These are phyloP conservation scores for Hypoxylon rickii DNA, from an alignment of 495 filamentous ascomycete genomes.

Conservation along the genomic window DNA sequence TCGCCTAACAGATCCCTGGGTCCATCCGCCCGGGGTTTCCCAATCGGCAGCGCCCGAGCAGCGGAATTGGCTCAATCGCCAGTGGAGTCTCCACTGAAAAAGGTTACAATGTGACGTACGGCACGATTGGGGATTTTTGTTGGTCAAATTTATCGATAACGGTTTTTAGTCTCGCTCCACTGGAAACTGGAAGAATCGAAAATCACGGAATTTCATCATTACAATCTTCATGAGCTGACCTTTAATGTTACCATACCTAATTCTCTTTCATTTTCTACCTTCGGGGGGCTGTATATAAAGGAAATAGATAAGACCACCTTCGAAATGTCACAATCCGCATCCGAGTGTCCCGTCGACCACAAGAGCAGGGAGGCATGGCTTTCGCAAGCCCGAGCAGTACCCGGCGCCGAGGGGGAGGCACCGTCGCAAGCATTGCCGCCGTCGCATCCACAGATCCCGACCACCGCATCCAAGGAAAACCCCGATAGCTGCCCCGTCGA, in stretches of 20 bases:
- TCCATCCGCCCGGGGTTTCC: constrained; percentile 1
- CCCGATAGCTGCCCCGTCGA: constrained; percentile 78
- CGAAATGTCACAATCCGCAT: constrained; percentile 22
- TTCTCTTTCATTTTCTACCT: too few species aligned
- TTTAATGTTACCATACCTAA: not conserved
- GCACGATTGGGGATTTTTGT: constrained; percentile 11
- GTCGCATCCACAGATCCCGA: constrained; percentile 32
- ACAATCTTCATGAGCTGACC: not conserved
- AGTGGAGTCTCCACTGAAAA: constrained; percentile 19
- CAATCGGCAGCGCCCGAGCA: constrained; percentile 15
- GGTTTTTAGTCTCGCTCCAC: not conserved
- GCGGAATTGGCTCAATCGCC: too few species aligned
- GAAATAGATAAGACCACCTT: too few species aligned
- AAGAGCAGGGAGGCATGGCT: constrained; percentile 86
- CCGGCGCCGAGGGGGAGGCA: constrained; percentile 8
- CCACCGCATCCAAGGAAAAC: constrained; percentile 9
- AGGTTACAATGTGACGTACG: constrained; percentile 11
- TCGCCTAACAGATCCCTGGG: too few species aligned
- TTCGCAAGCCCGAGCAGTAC: constrained; percentile 43
- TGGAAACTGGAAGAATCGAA: not conserved
- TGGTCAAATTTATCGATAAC: not conserved
- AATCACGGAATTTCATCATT: not conserved
- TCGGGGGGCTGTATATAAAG: too few species aligned
- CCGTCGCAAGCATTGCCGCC: constrained; percentile 32
- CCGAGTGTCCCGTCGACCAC: constrained; percentile 83